Conservation (phyloP, 2,329 filamentous ascomycete species). For the Sclerotinia subarctica region DNA sequence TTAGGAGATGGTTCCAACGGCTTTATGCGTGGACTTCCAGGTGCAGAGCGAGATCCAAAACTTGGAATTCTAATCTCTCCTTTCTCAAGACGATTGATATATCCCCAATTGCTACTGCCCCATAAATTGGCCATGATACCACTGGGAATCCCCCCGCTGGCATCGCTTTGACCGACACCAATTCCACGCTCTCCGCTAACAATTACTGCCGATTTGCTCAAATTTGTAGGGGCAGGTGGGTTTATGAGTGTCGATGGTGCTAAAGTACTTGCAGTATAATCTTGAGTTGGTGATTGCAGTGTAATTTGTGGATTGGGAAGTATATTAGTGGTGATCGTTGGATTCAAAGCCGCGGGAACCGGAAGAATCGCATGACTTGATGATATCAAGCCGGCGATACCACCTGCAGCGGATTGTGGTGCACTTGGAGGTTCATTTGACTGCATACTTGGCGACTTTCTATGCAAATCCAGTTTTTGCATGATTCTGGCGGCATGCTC, state of each 20-base stretch:
- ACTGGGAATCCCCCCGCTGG: constrained; percentile 70
- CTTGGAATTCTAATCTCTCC: constrained; percentile 45
- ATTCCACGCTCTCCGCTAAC: constrained; percentile 74
- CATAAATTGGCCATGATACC: constrained; percentile 91
- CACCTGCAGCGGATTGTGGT: constrained; percentile 46
- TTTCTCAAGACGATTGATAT: constrained; percentile 58
- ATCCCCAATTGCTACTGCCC: constrained; percentile 82
- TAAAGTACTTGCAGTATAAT: constrained; percentile 58
- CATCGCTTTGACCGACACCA: constrained; percentile 57
- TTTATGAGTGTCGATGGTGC: constrained; percentile 81
- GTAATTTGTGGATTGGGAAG: constrained; percentile 40
- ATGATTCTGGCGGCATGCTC: constrained; percentile 88
- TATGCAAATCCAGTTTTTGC: constrained; percentile 85
- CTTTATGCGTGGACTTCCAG: constrained; percentile 31
- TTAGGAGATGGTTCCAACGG: constrained; percentile 33
- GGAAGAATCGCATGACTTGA: constrained; percentile 78
- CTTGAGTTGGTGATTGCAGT: constrained; percentile 41
- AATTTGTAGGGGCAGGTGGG: constrained; percentile 76
- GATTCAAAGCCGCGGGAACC: constrained; percentile 47
- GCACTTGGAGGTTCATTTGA: constrained; percentile 42
- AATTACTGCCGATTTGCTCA: constrained; percentile 81
- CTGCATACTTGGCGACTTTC: constrained; percentile 58
- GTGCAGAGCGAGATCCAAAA: constrained; percentile 28
- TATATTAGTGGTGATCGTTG: constrained; percentile 34
- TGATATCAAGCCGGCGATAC: constrained; percentile 82